phyloP scores from a whole-genome alignment of 495 filamentous ascomycete genomes.

The Neurospora sp. region DNA sequence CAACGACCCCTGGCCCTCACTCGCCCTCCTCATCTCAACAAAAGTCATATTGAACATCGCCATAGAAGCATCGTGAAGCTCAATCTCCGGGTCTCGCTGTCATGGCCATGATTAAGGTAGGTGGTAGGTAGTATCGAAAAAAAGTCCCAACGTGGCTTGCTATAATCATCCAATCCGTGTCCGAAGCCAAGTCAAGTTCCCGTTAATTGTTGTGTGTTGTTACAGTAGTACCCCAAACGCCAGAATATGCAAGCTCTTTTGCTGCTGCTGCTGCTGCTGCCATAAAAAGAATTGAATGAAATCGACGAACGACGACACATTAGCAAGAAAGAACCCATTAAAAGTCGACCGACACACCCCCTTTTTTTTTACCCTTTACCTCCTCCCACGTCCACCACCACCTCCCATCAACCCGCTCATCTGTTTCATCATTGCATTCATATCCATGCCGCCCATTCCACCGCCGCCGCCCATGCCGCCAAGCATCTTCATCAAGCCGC shows the following conservation, averaged over 20 bases:
- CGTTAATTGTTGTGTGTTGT: not conserved
- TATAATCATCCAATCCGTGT: not conserved
- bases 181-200: not conserved
- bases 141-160: not conserved
- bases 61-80: not conserved
- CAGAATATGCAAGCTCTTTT: not conserved
- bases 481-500: constrained; percentile 76
- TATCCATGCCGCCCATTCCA: constrained; percentile 63
- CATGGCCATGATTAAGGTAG: not conserved
- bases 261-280: not conserved
- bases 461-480: constrained; percentile 45
- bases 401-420: constrained; percentile 52
- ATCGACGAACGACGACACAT: not conserved
- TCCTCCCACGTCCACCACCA: constrained; percentile 17
- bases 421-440: constrained; percentile 78
- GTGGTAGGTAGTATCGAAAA: not conserved
- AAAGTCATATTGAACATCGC: not conserved
- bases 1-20: not conserved
- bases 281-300: not conserved
- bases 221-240: not conserved
- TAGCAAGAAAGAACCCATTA: not conserved
- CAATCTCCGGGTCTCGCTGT: not conserved
- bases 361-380: not conserved
- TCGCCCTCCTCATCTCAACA: not conserved
- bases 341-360: not conserved